Base-by-base conservation (phyloP, 139 green algal species). In the Limnomonas spitsbergensis region DNA sequence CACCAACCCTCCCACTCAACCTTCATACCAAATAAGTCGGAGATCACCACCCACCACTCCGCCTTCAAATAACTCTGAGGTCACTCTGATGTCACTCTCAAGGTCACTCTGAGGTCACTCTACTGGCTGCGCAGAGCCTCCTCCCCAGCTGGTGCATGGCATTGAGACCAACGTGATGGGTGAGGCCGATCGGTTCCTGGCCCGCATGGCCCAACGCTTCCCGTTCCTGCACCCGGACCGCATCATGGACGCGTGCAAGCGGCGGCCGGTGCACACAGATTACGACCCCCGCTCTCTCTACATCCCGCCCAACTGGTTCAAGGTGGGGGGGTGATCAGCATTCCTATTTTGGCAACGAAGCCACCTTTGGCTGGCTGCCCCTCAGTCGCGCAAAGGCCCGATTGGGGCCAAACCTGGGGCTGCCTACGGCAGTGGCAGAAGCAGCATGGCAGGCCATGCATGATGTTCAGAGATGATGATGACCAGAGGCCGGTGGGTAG, bases 271-370 rank as follows among this genome's bases (percentile, higher is more conserved):
- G 40, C 78, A 97, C 67, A 80, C 90, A 3, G 88, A 86, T 40
- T 94, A 93, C 66, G 87, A 98, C 88, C 87, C 86, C 1, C 72
- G 80, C 68, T 98, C 93, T 0, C 86, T 98, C 20, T 73, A 87
- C 72, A 87, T 98, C n/a, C 93, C 95, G 0, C 70, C 80, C 3
- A 40, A 69, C 9, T 96, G 92, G 82, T 92, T 97, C 79, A 76
- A 76, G 69, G 35, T 76, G 9, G 14, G 69, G 54, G 69, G 24
- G 4, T 24, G 37, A 7, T 39, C 9, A 75, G 32, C 61, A 71
- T 37, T 71, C 61, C 24, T 37, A 71, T 71, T 29, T 32, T 71
- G 6, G 20, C 61, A 71, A 61, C 14, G n/a, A n/a, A n/a, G n/a
- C n/a, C n/a, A n/a, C n/a, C n/a, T n/a, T n/a, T n/a, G n/a, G n/a